phyloP scores from a whole-genome alignment of 2,329 filamentous ascomycete species.

The Akanthomyces lecanii region DNA sequence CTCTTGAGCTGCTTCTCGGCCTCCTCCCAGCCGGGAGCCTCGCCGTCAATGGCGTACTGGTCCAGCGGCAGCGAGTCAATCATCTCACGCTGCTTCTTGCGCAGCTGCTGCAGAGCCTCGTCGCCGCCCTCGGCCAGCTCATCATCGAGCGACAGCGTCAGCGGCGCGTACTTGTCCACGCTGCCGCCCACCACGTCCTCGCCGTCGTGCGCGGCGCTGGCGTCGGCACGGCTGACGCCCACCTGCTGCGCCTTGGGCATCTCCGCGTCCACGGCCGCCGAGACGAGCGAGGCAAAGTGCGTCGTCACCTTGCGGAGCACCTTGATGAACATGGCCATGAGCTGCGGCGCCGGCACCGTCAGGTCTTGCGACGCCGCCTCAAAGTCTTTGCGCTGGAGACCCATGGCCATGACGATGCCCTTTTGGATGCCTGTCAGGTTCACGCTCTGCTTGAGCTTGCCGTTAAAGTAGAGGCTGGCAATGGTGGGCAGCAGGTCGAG shows the following conservation, averaged over 20 bases:
- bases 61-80: constrained; percentile 89
- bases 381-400: constrained; percentile 84
- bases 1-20: constrained; percentile 71
- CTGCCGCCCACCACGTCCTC: constrained; percentile 44
- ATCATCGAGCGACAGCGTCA: constrained; percentile 69
- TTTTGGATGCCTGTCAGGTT: constrained; percentile 79
- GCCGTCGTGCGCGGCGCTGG: constrained; percentile 63
- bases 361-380: constrained; percentile 77
- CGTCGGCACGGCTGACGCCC: constrained; percentile 56
- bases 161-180: constrained; percentile 62
- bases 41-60: constrained; percentile 60
- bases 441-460: constrained; percentile 62
- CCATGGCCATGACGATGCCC: constrained; percentile 82
- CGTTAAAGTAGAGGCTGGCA: constrained; percentile 79
- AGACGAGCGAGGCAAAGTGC: constrained; percentile 71
- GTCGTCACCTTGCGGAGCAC: constrained; percentile 81
- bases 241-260: constrained; percentile 56
- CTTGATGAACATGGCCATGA: constrained; percentile 97
- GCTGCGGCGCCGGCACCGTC: constrained; percentile 66
- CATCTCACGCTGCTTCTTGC: constrained; percentile 77
- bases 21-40: constrained; percentile 59
- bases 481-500: constrained; percentile 85
- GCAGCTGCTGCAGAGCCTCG: constrained; percentile 65
- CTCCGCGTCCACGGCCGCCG: constrained; percentile 65
- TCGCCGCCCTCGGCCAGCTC: constrained; percentile 82